Base-by-base conservation (phyloP, 768 basidiomycete species). In the Tricholoma bakamatsutake region DNA sequence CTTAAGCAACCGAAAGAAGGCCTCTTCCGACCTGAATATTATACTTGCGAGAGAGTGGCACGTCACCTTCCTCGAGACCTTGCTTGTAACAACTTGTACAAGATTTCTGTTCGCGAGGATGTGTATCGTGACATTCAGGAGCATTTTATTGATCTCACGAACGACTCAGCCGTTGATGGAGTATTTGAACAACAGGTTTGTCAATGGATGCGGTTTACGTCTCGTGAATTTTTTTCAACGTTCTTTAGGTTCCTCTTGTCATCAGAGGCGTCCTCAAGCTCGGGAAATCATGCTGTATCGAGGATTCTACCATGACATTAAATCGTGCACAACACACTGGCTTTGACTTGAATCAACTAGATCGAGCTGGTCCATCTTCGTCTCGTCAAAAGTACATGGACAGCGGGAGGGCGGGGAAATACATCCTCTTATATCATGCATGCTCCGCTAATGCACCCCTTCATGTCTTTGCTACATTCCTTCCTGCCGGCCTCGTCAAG, bases 111-210 rank as follows among this genome's bases (percentile, higher is more conserved):
- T 21, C 80, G 86, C 31, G 97, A 98, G 66, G 86, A 88, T 5
- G 72, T 87, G 13, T 99, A 90, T 69, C 77, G 87, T 30, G 83
- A 89, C 30, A 90, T 87, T 30, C 87, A 92, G 62, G 88, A 92
- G 54, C 92, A 97, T 67, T 98, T 98, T 65, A 86, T 93, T 15
- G 87, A 94, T 66, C 76, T 98, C 50, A 91, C 84, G 56, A 97
- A 97, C 65, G 90, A 95, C 63, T 91, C 95, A 0, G 93, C 90
- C 64, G 92, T 98, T 8, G 93, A 98, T 62, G 93, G 93, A 1
- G 89, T 97, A 3, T 99, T 87, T 64, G 97, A 99, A 71, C 78
- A 87, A 17, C 94, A 98, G 80, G 92, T 93, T 60, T 42, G 76
- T 24, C 30, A 21, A 7, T 12, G 15, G 24, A 43, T 45, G 61